Conservation (phyloP, 2,329 filamentous ascomycete species). For the Zymoseptoria brevis region DNA sequence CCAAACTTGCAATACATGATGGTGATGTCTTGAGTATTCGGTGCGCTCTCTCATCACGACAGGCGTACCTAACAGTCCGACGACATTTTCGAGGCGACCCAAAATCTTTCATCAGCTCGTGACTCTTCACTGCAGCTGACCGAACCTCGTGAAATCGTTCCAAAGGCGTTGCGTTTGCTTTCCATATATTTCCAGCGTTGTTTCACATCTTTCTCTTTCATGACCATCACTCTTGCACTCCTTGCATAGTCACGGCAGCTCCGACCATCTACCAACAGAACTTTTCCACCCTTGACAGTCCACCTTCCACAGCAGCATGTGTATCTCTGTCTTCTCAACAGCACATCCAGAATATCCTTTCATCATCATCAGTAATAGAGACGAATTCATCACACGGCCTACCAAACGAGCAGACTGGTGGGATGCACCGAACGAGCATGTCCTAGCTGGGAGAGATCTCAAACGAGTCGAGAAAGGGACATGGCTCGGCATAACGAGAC, state of each 20-base stretch:
- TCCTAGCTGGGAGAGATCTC: conserved; percentile 55
- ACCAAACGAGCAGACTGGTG: conserved; percentile 54
- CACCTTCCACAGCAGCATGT: conserved; percentile 31
- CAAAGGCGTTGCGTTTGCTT: neutral
- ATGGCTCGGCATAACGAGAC: conserved; percentile 55
- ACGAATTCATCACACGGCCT: conserved; percentile 55
- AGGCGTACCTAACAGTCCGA: neutral
- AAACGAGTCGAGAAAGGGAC: conserved; percentile 53
- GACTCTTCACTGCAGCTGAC: neutral
- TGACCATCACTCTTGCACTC: neutral
- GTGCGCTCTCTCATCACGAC: neutral
- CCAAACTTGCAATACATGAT: too few species aligned
- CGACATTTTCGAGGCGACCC: neutral
- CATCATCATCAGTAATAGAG: conserved; percentile 45
- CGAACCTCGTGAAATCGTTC: neutral
- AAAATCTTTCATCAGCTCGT: neutral
- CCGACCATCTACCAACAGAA: neutral
- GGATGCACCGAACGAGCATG: conserved; percentile 46
- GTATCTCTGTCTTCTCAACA: conserved; percentile 43
- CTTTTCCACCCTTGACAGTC: neutral
- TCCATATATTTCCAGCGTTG: neutral
- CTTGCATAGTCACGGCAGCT: neutral
- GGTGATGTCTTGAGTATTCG: neutral
- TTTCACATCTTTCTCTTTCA: neutral
- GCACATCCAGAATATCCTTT: conserved; percentile 43